phyloP scores from a whole-genome alignment of 768 basidiomycete genomes.

The Russula compacta region DNA sequence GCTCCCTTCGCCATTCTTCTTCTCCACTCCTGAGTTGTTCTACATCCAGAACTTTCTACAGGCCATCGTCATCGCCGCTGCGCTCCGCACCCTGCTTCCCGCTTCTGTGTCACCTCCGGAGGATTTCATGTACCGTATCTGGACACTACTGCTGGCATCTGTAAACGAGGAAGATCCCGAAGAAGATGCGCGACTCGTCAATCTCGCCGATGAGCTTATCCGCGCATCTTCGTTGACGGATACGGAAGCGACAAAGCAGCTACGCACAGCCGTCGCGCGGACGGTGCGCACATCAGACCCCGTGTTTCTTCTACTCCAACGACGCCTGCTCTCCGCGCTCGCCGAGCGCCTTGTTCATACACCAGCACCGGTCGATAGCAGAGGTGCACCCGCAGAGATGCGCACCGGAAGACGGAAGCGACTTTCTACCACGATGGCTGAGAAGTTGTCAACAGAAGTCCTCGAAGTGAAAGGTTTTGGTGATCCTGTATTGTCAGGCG shows the following conservation, averaged over 20 bases:
- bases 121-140: slow-evolving; percentile 51
- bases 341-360: slow-evolving; percentile 23
- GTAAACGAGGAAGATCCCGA: slow-evolving; percentile 34
- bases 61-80: slow-evolving; percentile 56
- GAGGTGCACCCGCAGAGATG: slow-evolving; percentile 6
- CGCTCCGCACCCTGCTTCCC: slow-evolving; percentile 47
- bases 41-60: slow-evolving; percentile 63
- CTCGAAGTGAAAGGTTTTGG: slow-evolving; percentile 56
- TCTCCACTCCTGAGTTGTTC: slow-evolving; percentile 43
- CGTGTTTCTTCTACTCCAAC: slow-evolving; percentile 55
- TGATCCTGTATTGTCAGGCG: slow-evolving; percentile 44
- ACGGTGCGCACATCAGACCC: slow-evolving; percentile 55
- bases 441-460: slow-evolving; percentile 1
- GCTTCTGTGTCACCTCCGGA: slow-evolving; percentile 13
- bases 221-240: slow-evolving; percentile 36
- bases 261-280: slow-evolving; percentile 55
- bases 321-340: slow-evolving; percentile 41
- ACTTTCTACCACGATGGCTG: neutral
- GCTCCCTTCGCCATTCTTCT: slow-evolving; percentile 61
- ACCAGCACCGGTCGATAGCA: neutral
- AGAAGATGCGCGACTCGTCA: slow-evolving; percentile 45
- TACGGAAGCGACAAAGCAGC: slow-evolving; percentile 38
- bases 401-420: slow-evolving; percentile 10
- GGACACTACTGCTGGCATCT: slow-evolving; percentile 54
- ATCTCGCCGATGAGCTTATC: slow-evolving; percentile 68